phyloP scores from a whole-genome alignment of 345 rosid species.

The Ricinus communis region DNA sequence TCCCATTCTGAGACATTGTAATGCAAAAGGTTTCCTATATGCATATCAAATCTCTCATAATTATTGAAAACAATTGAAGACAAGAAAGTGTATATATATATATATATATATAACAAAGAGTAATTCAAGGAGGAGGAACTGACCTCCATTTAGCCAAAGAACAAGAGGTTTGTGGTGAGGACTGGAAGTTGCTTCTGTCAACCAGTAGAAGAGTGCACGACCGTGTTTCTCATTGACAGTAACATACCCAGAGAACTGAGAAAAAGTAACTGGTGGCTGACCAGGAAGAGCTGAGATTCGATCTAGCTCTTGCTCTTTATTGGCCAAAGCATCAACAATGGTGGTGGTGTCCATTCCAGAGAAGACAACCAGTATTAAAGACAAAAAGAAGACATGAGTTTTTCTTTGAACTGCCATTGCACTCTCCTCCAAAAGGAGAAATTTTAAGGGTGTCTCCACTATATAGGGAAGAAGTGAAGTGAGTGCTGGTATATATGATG shows the following conservation, averaged over 20 bases:
- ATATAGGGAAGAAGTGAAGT: not conserved
- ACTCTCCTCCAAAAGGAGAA: not conserved
- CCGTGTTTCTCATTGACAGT: constrained; percentile 66
- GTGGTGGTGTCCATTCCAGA: not conserved
- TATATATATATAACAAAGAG: too few species aligned
- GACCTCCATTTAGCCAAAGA: constrained; percentile 99
- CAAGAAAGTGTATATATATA: too few species aligned
- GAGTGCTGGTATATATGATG: not conserved
- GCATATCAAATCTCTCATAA: too few species aligned
- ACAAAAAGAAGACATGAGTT: constrained; percentile 8
- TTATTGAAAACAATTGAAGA: too few species aligned
- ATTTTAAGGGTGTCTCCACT: not conserved
- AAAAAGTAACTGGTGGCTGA: constrained; percentile 68
- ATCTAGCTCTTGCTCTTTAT: constrained; percentile 57
- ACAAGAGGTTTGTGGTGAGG: constrained; percentile 74
- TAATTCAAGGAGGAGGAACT: constrained; percentile 6
- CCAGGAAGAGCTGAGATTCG: constrained; percentile 80
- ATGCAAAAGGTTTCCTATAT: too few species aligned
- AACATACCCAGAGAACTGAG: constrained; percentile 85
- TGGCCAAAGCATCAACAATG: not conserved
- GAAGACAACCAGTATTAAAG: too few species aligned
- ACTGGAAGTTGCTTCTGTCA: constrained; percentile 59
- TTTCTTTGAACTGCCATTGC: not conserved
- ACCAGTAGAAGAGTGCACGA: constrained; percentile 86
- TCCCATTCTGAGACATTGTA: too few species aligned